Conservation (phyloP, 148 eudicot genomes). For the Silene latifolia region DNA sequence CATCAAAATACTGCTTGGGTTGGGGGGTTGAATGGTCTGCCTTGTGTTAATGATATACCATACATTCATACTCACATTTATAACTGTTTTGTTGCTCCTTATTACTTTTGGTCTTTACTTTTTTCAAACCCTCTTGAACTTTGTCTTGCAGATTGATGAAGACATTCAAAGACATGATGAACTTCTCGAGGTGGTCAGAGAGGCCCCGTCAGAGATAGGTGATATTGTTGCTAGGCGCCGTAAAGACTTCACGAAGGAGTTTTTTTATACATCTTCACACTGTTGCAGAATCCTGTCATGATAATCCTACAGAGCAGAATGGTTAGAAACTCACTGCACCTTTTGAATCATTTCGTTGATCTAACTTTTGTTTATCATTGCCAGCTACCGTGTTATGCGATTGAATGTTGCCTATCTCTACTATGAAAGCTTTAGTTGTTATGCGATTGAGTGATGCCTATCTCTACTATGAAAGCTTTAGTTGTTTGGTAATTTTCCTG, state of each 20-base stretch:
- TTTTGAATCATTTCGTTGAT: not conserved
- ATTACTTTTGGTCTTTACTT: not conserved
- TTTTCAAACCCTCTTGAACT: not conserved
- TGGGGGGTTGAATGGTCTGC: too few relatives aligned
- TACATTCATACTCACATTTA: not conserved
- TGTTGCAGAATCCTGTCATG: slow-evolving; percentile 77
- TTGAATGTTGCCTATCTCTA: slow-evolving; percentile 3
- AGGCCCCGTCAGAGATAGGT: slow-evolving; percentile 51
- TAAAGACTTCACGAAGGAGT: slow-evolving; percentile 90
- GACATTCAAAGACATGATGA: slow-evolving; percentile 82
- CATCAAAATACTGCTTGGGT: not conserved
- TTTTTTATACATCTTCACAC: slow-evolving; percentile 72
- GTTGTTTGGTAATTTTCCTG: not conserved
- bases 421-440: slow-evolving; percentile 2
- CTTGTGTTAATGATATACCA: too few relatives aligned
- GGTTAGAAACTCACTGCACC: slow-evolving; percentile 42
- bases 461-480: not conserved
- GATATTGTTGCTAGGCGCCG: slow-evolving; percentile 85
- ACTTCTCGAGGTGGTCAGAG: slow-evolving; percentile 58
- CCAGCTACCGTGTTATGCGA: not conserved
- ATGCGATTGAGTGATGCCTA: not conserved
- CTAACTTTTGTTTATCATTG: not conserved
- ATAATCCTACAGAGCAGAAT: slow-evolving; percentile 66
- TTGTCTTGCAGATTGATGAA: slow-evolving; percentile 65
- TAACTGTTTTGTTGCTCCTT: too few relatives aligned